Percentiles rank a stretch among this genome's conserved stretches.
Evolutionary conservation across 345 rosid genomes (phyloP).

Genomic region (Arabis hirsuta): DNA sequence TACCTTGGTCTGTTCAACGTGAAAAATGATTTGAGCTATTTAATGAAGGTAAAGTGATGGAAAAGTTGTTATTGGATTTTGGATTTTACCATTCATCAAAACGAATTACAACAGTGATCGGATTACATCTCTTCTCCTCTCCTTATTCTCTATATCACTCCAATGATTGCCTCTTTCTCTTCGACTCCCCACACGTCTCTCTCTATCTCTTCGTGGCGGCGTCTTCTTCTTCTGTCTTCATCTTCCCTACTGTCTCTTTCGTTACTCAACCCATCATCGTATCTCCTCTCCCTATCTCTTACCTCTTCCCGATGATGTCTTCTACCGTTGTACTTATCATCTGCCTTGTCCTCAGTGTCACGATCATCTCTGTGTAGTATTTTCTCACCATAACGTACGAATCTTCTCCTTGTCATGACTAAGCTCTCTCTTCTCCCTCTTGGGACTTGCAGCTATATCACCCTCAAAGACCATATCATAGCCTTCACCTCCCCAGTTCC

Average conservation of each 20-base stretch:
- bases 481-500: slow-evolving; percentile 73
- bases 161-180: too few relatives aligned
- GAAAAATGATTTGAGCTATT: slow-evolving; percentile 17
- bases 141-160: too few relatives aligned
- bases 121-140: too few relatives aligned
- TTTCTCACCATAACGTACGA: slow-evolving; percentile 41
- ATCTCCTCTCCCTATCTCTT: too few relatives aligned
- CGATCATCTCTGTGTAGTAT: slow-evolving; percentile 39
- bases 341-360: not conserved
- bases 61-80: not conserved
- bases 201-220: too few relatives aligned
- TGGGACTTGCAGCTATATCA: slow-evolving; percentile 55
- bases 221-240: too few relatives aligned
- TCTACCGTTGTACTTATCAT: too few relatives aligned
- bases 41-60: slow-evolving; percentile 14
- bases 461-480: slow-evolving; percentile 91
- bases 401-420: slow-evolving; percentile 46
- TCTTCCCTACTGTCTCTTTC: too few relatives aligned
- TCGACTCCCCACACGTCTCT: too few relatives aligned
- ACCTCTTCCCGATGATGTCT: too few relatives aligned
- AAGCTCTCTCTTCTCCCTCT: slow-evolving; percentile 49
- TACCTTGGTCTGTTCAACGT: not conserved
- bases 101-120: too few relatives aligned
- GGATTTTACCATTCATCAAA: not conserved
- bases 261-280: too few relatives aligned